phyloP scores from a whole-genome alignment of 164 flowering plant genomes.

The Liquidambar formosana region DNA sequence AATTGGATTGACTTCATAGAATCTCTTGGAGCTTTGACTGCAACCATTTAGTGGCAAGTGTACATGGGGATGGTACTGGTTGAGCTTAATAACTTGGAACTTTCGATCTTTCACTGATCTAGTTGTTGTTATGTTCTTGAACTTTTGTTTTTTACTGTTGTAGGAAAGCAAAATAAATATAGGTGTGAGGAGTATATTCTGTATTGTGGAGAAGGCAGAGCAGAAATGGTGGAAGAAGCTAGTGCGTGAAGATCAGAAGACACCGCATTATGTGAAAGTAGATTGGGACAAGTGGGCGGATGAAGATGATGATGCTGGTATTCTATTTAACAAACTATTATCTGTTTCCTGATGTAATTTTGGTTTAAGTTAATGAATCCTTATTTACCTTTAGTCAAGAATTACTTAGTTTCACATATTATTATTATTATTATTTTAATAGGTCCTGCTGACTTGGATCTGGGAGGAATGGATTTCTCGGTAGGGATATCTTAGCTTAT shows the following conservation, averaged over 20 bases:
- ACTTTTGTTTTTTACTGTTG: not conserved
- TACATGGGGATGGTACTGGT: not conserved
- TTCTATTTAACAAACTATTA: not conserved
- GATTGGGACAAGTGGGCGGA: slow-evolving; percentile 99
- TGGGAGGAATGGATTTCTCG: slow-evolving; percentile 94
- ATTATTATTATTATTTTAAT: too few relatives aligned
- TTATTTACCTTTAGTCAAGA: not conserved
- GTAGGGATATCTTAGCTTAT: slow-evolving; percentile 33
- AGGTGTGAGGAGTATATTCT: slow-evolving; percentile 71
- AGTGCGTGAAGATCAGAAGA: slow-evolving; percentile 59
- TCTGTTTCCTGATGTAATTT: not conserved
- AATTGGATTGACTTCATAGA: not conserved
- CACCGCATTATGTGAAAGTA: slow-evolving; percentile 80
- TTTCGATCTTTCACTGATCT: not conserved
- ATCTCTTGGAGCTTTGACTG: not conserved
- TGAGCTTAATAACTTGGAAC: not conserved
- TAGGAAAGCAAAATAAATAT: slow-evolving; percentile 83
- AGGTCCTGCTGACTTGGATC: slow-evolving; percentile 61
- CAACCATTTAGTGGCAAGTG: not conserved
- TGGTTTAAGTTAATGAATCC: too few relatives aligned
- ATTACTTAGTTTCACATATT: slow-evolving; percentile 1
- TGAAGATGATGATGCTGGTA: slow-evolving; percentile 79
- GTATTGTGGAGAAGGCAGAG: slow-evolving; percentile 83
- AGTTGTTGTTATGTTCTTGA: not conserved
- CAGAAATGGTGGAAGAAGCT: slow-evolving; percentile 88